These are phyloP conservation scores for Populus tomentosa DNA, from an alignment of 441 rosid genomes.

Conservation along the genomic window DNA sequence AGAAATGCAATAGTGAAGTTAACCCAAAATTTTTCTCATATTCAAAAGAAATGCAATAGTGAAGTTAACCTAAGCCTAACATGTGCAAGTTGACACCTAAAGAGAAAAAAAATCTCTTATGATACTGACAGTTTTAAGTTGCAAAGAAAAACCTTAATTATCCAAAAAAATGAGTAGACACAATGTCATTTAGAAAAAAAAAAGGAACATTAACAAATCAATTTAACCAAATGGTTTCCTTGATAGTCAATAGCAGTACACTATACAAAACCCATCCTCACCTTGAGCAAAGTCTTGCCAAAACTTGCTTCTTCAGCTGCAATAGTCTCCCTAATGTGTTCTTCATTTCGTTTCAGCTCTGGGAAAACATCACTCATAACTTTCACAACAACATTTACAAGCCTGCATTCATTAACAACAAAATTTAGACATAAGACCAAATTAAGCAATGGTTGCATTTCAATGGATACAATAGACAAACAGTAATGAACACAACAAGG, in stretches of 20 bases:
- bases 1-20: background rate
- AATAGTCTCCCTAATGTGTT: conserved; percentile 61
- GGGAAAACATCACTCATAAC: conserved; percentile 89
- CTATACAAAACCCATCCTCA: conserved; percentile 22
- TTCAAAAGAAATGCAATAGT: background rate
- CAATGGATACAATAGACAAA: background rate
- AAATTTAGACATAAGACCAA: background rate
- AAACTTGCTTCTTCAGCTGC: conserved; percentile 91
- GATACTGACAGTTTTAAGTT: background rate
- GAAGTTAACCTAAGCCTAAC: background rate
- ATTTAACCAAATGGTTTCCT: background rate
- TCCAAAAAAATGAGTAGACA: background rate
- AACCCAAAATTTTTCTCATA: background rate
- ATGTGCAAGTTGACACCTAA: background rate
- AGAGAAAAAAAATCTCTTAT: background rate
- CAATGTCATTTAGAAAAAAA: background rate
- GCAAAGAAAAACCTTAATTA: background rate
- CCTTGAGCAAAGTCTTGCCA: conserved; percentile 91
- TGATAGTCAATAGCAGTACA: background rate
- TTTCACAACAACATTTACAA: conserved; percentile 64
- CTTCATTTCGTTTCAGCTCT: conserved; percentile 80
- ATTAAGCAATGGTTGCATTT: background rate
- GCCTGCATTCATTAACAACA: conserved; percentile 45
- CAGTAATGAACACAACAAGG: background rate
- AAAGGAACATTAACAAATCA: background rate